Base-by-base conservation (phyloP, 257 asterid genomes). In the Solanum piurae region DNA sequence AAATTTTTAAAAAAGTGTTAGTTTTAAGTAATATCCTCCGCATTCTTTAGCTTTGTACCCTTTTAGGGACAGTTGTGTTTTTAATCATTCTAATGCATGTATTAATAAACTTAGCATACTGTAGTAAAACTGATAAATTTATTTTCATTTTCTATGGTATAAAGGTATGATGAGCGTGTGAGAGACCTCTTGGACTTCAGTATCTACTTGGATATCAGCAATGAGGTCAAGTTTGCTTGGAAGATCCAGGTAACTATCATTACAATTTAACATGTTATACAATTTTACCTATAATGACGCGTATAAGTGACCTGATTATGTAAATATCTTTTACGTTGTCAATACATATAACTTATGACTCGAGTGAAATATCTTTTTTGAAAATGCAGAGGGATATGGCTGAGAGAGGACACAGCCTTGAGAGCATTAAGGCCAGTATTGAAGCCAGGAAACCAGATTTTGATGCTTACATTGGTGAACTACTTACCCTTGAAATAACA, bases 331-430 rank as follows among this genome's bases (percentile, higher is more conserved):
- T 72, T 72, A 72, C 14, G 27, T 9, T 73, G 27, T 73, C 27
- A 34, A 20, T 21, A 23, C 46, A 73, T 73, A 73, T n/a, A 71
- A 1, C 77, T 31, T 13, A 31, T 3, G 31, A 71, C 25, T 31
- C 4, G 1, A 71, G 14, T 4, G 8, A 72, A 33, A 72, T 73
- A 73, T 0, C 27, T 80, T 9, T 46, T 29, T 29, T 88, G 91
- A 84, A 83, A 75, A 85, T 91, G 91, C 92, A 97, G 99, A 93
- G 99, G 89, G 99, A 97, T 92, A 97, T 97, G 99, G 99, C 99
- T 75, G 99, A 97, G 90, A 94, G 99, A 93, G 99, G 99, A 12
- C 99, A 97, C 96, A 97, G 98, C 76, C 96, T 97, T 34, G 99
- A 97, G 88, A 97, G 99, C 91, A 97, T 96, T 90, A 94, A 96